Evolutionary conservation across 305 asterid species (phyloP), one percentile per base, ranked within the genome.

Genomic region (Fraxinus dipetala): DNA sequence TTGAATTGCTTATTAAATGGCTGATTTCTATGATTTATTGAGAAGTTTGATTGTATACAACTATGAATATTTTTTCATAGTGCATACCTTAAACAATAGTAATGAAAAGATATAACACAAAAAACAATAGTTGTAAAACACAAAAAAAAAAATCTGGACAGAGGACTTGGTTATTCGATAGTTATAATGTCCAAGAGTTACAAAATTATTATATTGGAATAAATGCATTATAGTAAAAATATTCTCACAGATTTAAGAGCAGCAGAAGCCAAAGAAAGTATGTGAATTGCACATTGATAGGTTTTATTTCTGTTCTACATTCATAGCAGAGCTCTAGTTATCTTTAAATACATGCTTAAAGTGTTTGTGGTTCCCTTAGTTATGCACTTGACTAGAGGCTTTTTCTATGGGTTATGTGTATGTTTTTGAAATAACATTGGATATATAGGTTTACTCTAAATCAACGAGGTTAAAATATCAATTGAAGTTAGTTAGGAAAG

Each of bases 11-110:
- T n/a, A 30, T 70, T 31, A 30, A 70, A 32, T 32, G 38, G 13
- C 31, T 16, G 43, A 70, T 32, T 35, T 10, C 5, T 70, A 70
- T 70, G 43, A 32, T 70, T 13, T n/a, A 31, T 70, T 31, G 26
- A 16, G 26, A 70, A 70, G 24, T 32, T 70, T 18, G 38, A 69
- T 35, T 30, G 3, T 5, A 3, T 70, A 5, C 43, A n/a, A 31
- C 18, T 70, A 14, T 51, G 34, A 73, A 48, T 30, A 40, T 84
- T 70, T 40, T 72, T 77, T 51, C 75, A 35, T 20, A 20, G 40
- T 79, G 80, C 70, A 73, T 67, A 13, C 36, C 74, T 67, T 67
- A 67, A 67, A 67, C 69, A 59, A 59, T 59, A 59, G 30, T 59
- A 20, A 59, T 59, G 8, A 8, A 59, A 59, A 20, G 5, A 8